Evolutionary conservation across 805 yeast genomes (phyloP).

Genomic region (Grigorovia humatica): DNA sequence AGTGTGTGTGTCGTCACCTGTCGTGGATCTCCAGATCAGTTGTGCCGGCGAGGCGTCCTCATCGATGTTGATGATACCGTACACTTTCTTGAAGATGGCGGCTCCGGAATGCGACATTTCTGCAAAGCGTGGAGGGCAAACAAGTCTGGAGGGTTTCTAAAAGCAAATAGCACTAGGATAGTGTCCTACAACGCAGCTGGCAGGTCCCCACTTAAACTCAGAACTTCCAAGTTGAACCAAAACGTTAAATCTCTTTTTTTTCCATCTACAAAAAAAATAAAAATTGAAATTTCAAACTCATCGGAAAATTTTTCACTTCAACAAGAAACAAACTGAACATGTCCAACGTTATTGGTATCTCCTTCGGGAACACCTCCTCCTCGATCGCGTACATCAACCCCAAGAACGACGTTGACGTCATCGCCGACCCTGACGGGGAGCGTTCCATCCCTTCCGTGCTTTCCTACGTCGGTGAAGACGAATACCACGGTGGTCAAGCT

Average conservation of each 20-base stretch:
- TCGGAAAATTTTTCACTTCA: not conserved
- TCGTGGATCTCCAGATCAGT: constrained; percentile 42
- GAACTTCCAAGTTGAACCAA: no score
- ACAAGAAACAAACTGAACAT: constrained; percentile 4
- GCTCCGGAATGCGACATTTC: constrained; percentile 40
- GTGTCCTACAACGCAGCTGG: not conserved
- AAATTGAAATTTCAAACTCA: not conserved
- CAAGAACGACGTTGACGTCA: constrained; percentile 70
- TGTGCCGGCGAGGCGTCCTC: constrained; percentile 50
- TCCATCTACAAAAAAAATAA: not conserved
- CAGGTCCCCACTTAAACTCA: not conserved
- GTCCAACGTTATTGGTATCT: constrained; percentile 69
- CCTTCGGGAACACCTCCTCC: constrained; percentile 93
- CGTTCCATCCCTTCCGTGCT: constrained; percentile 90
- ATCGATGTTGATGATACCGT: constrained; percentile 45
- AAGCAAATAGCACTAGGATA: not conserved
- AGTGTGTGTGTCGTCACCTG: constrained; percentile 39
- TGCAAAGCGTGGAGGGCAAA: not conserved
- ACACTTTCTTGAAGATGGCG: constrained; percentile 42
- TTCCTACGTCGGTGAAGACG: constrained; percentile 88
- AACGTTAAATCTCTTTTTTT: not conserved
- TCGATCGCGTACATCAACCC: constrained; percentile 94
- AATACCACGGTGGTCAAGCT: constrained; percentile 96
- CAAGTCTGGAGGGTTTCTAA: not conserved
- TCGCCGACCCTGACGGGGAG: constrained; percentile 98